Evolutionary conservation across 2,329 filamentous ascomycete genomes (phyloP).

Genomic region (Pseudogymnoascus sp.): DNA sequence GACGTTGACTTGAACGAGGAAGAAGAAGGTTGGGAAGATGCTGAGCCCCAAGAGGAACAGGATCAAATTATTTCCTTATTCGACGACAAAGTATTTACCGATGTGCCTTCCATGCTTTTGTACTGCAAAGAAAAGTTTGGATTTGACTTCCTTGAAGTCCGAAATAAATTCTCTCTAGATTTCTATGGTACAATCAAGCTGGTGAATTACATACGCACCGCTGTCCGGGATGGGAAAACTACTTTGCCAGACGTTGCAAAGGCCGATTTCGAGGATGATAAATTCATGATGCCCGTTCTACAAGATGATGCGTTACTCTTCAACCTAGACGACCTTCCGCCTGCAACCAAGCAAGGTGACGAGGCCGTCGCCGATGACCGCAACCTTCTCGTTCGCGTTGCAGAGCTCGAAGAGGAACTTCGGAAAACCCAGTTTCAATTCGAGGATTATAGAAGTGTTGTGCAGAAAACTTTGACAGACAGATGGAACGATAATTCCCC

Average conservation of each 20-base stretch:
- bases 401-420: constrained; percentile 34
- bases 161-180: constrained; percentile 54
- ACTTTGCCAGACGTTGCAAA: constrained; percentile 43
- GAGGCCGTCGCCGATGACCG: constrained; percentile 27
- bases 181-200: constrained; percentile 68
- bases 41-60: constrained; percentile 56
- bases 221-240: constrained; percentile 38
- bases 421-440: constrained; percentile 34
- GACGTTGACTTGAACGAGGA: constrained; percentile 35
- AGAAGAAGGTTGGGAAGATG: constrained; percentile 50
- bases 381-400: constrained; percentile 27
- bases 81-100: constrained; percentile 57
- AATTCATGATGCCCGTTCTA: constrained; percentile 74
- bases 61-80: constrained; percentile 62
- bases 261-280: constrained; percentile 65
- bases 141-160: constrained; percentile 59
- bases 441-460: constrained; percentile 32
- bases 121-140: constrained; percentile 59
- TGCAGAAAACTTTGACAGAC: constrained; percentile 34
- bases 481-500: constrained; percentile 31
- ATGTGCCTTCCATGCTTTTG: constrained; percentile 57
- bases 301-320: constrained; percentile 87
- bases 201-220: constrained; percentile 57
- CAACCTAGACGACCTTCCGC: constrained; percentile 70
- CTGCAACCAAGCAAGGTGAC: constrained; percentile 27